Evolutionary conservation across 1,284 basidiomycete species (phyloP).

Genomic region (Heterobasidion occidentale): DNA sequence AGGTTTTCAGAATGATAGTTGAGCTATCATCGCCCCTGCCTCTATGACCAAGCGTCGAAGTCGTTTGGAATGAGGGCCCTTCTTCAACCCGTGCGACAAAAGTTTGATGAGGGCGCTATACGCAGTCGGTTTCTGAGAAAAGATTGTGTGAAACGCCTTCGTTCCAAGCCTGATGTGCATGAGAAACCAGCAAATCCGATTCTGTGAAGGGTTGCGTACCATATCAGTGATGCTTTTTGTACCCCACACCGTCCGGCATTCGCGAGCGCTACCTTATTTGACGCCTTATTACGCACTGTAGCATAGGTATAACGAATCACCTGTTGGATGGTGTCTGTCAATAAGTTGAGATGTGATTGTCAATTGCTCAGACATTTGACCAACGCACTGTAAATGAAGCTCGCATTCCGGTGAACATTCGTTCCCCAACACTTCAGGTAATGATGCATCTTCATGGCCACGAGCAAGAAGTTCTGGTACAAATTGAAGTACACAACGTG

Average conservation of each 20-base stretch:
- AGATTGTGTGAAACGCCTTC: constrained; percentile 64
- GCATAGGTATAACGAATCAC: constrained; percentile 49
- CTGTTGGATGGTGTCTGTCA: constrained; percentile 48
- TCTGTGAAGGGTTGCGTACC: constrained; percentile 38
- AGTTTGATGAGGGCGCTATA: constrained; percentile 40
- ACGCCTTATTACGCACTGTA: constrained; percentile 40
- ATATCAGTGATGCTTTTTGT: constrained; percentile 46
- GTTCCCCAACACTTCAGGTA: constrained; percentile 66
- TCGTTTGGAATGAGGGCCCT: constrained; percentile 30
- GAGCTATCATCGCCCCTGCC: constrained; percentile 20
- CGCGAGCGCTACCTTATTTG: constrained; percentile 32
- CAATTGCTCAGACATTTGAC: neutral
- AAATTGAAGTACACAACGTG: constrained; percentile 71
- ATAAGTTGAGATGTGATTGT: neutral
- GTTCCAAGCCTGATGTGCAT: constrained; percentile 59
- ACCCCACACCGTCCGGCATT: constrained; percentile 32
- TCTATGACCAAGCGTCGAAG: constrained; percentile 44
- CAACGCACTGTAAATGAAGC: constrained; percentile 47
- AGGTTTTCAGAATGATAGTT: constrained; percentile 14
- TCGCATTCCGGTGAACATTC: constrained; percentile 31
- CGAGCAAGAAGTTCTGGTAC: constrained; percentile 81
- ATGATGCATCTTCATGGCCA: constrained; percentile 83
- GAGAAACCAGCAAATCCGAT: neutral
- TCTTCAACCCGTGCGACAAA: constrained; percentile 42
- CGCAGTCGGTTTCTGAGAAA: constrained; percentile 45